Base-by-base conservation (phyloP, 306 rosid species). In the Psophocarpus tetragonolobus region DNA sequence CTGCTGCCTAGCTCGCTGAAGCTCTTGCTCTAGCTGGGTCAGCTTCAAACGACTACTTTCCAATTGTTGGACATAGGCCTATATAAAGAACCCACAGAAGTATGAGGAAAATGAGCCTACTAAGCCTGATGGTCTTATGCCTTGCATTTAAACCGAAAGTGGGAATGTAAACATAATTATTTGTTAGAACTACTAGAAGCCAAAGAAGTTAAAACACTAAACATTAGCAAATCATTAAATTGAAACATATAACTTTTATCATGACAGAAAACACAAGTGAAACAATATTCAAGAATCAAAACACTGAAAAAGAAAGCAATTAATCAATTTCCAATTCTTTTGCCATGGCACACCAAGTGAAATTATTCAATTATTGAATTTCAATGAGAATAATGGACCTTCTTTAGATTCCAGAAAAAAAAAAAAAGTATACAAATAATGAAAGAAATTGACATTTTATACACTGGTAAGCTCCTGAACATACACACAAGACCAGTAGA, bases 1-100 rank as follows among this genome's bases (percentile, higher is more conserved):
- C 97, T 95, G 99, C 82, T 92, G 97, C 44, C 99, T 83, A 17
- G 99, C 99, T 75, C 99, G 90, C 80, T 92, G 99, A 70, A 95
- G 99, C 92, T 95, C 99, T 84, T 95, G 99, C 89, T 95, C 99
- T 41, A 95, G 85, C 67, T 92, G 97, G 51, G 94, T 95, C 80
- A 95, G 79, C 89, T 95, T 95, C 88, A 95, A 87, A 56, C 99
- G 97, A 86, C 99, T 95, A 76, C 91, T 92, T 86, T 95, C 99
- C 83, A 95, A 68, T 63, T 92, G 99, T 86, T 95, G 99, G 70
- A 95, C 99, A 78, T 95, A 92, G 17, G 97, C 99, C 99, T 95
- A 68, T 56, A 76, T 10, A 68, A 15, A 71, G 67, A 60, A 35
- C 60, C 18, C 53, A 73, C 69, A 45, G 35, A 48, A 13, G 65